Evolutionary conservation across 1,284 basidiomycete genomes (phyloP).

Genomic region (Fomitopsis schrenkii): DNA sequence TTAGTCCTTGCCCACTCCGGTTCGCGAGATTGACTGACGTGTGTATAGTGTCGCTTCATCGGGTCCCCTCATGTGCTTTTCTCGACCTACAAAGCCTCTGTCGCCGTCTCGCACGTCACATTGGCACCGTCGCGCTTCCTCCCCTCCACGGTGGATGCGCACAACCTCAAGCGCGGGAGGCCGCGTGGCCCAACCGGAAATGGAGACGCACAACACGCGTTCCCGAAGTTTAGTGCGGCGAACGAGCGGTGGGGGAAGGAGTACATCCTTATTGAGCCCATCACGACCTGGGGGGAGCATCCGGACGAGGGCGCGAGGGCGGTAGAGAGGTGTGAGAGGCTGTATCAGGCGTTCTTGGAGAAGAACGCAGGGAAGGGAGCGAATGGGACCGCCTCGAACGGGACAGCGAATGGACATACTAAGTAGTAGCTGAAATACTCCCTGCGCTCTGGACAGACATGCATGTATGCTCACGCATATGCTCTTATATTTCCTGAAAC

Average conservation of each 20-base stretch:
- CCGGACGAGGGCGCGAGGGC: slow-evolving; percentile 41
- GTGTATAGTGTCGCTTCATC: slow-evolving; percentile 53
- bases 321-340: slow-evolving; percentile 50
- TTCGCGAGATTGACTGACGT: not conserved
- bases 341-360: slow-evolving; percentile 34
- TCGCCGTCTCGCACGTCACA: slow-evolving; percentile 60
- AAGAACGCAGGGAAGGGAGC: not conserved
- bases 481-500: too few relatives aligned
- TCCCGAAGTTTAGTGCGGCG: slow-evolving; percentile 50
- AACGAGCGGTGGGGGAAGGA: slow-evolving; percentile 52
- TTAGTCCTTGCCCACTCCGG: not conserved
- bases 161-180: slow-evolving; percentile 10
- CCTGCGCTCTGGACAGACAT: not conserved
- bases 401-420: not conserved
- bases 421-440: not conserved
- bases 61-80: slow-evolving; percentile 68
- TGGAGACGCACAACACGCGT: not conserved
- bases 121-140: slow-evolving; percentile 49
- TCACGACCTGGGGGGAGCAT: slow-evolving; percentile 49
- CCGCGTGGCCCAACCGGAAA: not conserved
- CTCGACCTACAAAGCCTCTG: slow-evolving; percentile 54
- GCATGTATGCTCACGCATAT: not conserved
- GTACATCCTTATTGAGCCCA: slow-evolving; percentile 42
- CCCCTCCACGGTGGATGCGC: slow-evolving; percentile 19
- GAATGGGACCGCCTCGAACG: not conserved